These are phyloP conservation scores for Epichloe brachyelytri DNA, from an alignment of 2,329 filamentous ascomycete genomes.

Conservation along the genomic window DNA sequence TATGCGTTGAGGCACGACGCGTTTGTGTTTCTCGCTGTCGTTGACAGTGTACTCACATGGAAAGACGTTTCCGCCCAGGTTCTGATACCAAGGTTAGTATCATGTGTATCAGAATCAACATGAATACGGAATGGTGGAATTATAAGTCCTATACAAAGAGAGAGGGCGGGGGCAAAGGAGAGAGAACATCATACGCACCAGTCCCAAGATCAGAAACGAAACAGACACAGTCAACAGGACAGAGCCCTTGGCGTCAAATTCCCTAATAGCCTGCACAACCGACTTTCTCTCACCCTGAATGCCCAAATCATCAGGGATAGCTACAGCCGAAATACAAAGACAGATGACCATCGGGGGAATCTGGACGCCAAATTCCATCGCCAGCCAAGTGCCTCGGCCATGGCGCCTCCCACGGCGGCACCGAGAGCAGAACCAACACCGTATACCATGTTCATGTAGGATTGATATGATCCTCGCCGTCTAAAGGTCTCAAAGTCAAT, in stretches of 20 bases:
- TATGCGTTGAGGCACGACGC: background rate
- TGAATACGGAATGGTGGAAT: no score
- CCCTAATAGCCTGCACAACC: slow-evolving; percentile 34
- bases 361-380: slow-evolving; percentile 56
- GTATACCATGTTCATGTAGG: slow-evolving; percentile 53
- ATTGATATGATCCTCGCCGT: slow-evolving; percentile 57
- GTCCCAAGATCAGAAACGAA: slow-evolving; percentile 44
- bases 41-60: slow-evolving; percentile 29
- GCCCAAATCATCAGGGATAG: slow-evolving; percentile 41
- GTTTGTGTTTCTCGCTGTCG: background rate
- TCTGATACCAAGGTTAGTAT: slow-evolving; percentile 21
- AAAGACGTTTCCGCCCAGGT: slow-evolving; percentile 50
- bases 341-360: slow-evolving; percentile 38
- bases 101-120: no score
- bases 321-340: slow-evolving; percentile 29
- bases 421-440: slow-evolving; percentile 47
- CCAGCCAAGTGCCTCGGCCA: slow-evolving; percentile 61
- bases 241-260: slow-evolving; percentile 46
- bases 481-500: slow-evolving; percentile 10
- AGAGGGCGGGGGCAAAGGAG: background rate
- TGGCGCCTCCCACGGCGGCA: slow-evolving; percentile 55
- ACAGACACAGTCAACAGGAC: slow-evolving; percentile 37
- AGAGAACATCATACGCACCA: slow-evolving; percentile 27
- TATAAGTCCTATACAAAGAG: background rate
- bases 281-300: slow-evolving; percentile 30